Conservation (phyloP, 2,329 filamentous ascomycete genomes). For the Monosporascus sp. region DNA sequence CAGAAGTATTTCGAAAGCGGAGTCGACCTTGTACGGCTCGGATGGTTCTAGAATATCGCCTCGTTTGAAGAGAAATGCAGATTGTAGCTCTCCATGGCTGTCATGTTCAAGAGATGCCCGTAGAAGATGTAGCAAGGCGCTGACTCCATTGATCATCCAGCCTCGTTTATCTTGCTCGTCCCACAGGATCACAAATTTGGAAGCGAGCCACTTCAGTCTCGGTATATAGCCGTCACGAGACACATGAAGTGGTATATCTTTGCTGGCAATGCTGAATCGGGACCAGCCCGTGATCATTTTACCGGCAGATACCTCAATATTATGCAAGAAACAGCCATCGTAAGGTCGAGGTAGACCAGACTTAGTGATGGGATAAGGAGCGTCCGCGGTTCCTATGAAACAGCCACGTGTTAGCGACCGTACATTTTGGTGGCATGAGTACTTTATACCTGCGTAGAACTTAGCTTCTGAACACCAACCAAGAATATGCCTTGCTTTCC, state of each 20-base stretch:
- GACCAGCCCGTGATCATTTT: slow-evolving; percentile 19
- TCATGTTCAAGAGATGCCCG: slow-evolving; percentile 19
- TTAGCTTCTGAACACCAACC: slow-evolving; percentile 27
- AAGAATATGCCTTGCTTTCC: slow-evolving; percentile 29
- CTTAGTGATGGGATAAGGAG: slow-evolving; percentile 11
- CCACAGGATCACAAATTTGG: slow-evolving; percentile 27
- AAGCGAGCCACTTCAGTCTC: slow-evolving; percentile 23
- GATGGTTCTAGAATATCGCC: slow-evolving; percentile 9
- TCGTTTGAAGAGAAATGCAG: slow-evolving; percentile 10
- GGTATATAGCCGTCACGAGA: slow-evolving; percentile 15
- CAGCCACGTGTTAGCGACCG: neutral
- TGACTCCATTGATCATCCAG: slow-evolving; percentile 31
- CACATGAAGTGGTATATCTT: slow-evolving; percentile 20
- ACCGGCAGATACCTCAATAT: slow-evolving; percentile 19
- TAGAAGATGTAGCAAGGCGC: slow-evolving; percentile 32
- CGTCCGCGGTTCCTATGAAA: slow-evolving; percentile 13
- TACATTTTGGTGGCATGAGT: neutral
- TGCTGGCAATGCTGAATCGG: slow-evolving; percentile 18
- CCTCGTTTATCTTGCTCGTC: slow-evolving; percentile 28
- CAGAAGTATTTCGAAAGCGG: slow-evolving; percentile 7
- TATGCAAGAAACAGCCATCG: slow-evolving; percentile 14
- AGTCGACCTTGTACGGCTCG: slow-evolving; percentile 14
- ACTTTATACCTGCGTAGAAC: slow-evolving; percentile 13
- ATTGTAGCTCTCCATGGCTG: slow-evolving; percentile 10
- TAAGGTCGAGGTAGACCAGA: slow-evolving; percentile 11